Evolutionary conservation across 2,329 filamentous ascomycete species (phyloP).

Genomic region (Apiospora koreana): DNA sequence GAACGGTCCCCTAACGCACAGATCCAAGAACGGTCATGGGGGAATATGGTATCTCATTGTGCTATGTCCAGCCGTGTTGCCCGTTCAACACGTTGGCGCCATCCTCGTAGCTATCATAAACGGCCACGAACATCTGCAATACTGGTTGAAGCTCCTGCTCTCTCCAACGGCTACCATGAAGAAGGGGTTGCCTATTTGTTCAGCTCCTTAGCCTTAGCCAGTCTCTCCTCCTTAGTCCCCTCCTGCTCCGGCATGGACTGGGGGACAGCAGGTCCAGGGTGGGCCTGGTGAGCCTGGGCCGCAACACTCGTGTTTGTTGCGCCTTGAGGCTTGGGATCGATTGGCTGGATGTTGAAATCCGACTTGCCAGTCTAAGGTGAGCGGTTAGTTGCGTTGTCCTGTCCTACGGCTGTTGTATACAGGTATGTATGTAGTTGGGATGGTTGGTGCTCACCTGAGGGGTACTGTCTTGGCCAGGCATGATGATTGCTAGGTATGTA

Average conservation of each 20-base stretch:
- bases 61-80: background rate
- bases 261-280: conserved; percentile 59
- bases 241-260: conserved; percentile 57
- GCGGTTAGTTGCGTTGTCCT: background rate
- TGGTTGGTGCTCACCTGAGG: conserved; percentile 9
- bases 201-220: conserved; percentile 63
- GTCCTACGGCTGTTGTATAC: too few species aligned
- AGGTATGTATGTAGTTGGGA: too few species aligned
- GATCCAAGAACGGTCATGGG: background rate
- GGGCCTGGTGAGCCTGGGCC: conserved; percentile 49
- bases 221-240: conserved; percentile 69
- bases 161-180: background rate
- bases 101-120: conserved; percentile 1
- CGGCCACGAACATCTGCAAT: background rate
- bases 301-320: conserved; percentile 39
- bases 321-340: conserved; percentile 38
- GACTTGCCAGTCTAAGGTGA: conserved; percentile 30
- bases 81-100: background rate
- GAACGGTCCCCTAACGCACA: background rate
- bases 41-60: background rate
- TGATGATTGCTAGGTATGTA: too few species aligned
- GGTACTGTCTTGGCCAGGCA: conserved; percentile 10
- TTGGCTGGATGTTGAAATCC: conserved; percentile 40
- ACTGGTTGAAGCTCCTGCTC: background rate
- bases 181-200: conserved; percentile 51